A percentile compares a stretch with the other conserved stretches of the same genome.
phyloP scores from a whole-genome alignment of 192 early-diverging fungal species.

The Coemansia sp. region DNA sequence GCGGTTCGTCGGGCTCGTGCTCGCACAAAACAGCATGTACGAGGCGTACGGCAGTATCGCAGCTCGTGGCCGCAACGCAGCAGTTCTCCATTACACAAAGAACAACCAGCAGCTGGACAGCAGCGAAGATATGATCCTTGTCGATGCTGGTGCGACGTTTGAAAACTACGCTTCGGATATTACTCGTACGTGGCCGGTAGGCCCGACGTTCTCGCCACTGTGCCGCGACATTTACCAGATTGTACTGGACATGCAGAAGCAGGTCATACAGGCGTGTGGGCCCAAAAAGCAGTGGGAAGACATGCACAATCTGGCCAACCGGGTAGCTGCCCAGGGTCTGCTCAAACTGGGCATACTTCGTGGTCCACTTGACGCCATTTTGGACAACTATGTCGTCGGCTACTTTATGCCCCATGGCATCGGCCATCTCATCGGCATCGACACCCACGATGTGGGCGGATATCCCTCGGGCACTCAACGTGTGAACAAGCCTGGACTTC shows the following conservation, averaged over 20 bases:
- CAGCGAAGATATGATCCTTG: conserved; percentile 63
- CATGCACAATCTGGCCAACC: conserved; percentile 72
- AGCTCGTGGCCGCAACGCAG: conserved; percentile 72
- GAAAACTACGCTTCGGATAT: conserved; percentile 87
- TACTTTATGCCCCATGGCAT: conserved; percentile 91
- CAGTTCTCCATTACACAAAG: conserved; percentile 80
- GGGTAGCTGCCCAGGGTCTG: conserved; percentile 64
- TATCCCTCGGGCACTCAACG: conserved; percentile 69
- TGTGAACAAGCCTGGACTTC: conserved; percentile 68
- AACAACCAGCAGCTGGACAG: conserved; percentile 64
- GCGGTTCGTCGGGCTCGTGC: conserved; percentile 72
- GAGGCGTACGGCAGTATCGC: conserved; percentile 88
- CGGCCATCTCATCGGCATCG: conserved; percentile 84
- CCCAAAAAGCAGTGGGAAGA: conserved; percentile 82
- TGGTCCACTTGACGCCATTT: conserved; percentile 61
- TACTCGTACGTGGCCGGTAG: conserved; percentile 83
- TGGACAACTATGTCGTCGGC: conserved; percentile 68
- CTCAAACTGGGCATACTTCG: conserved; percentile 67
- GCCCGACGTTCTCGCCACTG: conserved; percentile 68
- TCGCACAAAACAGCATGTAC: conserved; percentile 63
- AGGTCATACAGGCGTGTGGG: conserved; percentile 63
- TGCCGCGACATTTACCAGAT: conserved; percentile 76
- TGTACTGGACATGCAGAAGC: conserved; percentile 80
- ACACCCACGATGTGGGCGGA: conserved; percentile 86
- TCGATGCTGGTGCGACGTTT: conserved; percentile 84